Evolutionary conservation across 345 rosid species (phyloP).

Genomic region (Eucalyptus tenuipes): DNA sequence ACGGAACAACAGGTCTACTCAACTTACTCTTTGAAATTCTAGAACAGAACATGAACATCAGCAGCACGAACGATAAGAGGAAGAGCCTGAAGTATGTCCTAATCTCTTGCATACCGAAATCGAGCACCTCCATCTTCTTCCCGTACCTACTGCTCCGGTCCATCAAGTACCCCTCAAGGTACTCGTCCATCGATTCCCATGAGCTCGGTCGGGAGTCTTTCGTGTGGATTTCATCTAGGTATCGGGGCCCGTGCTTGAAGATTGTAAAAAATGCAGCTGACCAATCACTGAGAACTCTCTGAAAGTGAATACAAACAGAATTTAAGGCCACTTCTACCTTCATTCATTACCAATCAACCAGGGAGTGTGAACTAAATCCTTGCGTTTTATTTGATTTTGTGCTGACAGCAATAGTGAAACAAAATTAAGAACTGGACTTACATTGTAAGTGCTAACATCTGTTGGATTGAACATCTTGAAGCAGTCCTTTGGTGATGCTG

Average conservation of each 20-base stretch:
- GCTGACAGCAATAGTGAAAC: not conserved
- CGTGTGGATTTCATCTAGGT: constrained; percentile 19
- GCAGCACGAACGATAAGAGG: constrained; percentile 68
- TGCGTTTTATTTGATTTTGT: not conserved
- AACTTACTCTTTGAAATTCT: constrained; percentile 76
- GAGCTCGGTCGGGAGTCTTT: constrained; percentile 33
- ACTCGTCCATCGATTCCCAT: constrained; percentile 86
- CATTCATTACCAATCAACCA: not conserved
- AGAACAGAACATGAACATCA: constrained; percentile 92
- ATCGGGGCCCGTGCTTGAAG: constrained; percentile 47
- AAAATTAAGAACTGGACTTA: constrained; percentile 2
- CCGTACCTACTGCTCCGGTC: constrained; percentile 73
- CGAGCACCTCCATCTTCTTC: constrained; percentile 82
- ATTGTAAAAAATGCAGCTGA: constrained; percentile 70
- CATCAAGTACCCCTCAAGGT: constrained; percentile 83
- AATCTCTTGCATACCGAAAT: constrained; percentile 92
- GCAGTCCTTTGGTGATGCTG: constrained; percentile 66
- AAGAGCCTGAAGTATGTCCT: constrained; percentile 95
- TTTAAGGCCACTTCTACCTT: not conserved
- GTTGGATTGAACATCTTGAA: constrained; percentile 94
- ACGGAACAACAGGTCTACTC: constrained; percentile 42
- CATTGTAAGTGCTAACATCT: constrained; percentile 67
- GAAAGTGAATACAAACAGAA: constrained; percentile 1
- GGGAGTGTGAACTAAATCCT: not conserved
- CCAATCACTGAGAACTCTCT: constrained; percentile 90